Base-by-base conservation (phyloP, 2,329 filamentous ascomycete genomes). In the Parastagonospora nodorum region DNA sequence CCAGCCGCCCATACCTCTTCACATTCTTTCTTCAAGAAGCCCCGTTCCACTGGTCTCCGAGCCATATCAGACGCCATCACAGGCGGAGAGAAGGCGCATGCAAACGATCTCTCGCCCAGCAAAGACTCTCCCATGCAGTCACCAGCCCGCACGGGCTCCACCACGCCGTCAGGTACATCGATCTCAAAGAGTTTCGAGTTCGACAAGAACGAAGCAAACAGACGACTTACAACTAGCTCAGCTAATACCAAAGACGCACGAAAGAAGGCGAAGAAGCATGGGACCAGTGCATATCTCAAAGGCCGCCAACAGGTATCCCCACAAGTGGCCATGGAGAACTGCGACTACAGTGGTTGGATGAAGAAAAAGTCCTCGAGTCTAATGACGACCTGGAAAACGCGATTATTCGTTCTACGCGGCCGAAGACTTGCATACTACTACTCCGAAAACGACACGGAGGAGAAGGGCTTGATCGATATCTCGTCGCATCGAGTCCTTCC, bases 271-370 rank as follows among this genome's bases (percentile, higher is more conserved):
- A 85, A 86, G 44, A 99, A 99, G 78, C 95, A 97, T 71, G 88
- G 91, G 50, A 99, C 94, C 0, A 97, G 92, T 66, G 94, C 94
- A 1, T 99, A 97, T 74, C 90, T 87, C 14, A 88, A 90, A 28
- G 94, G 94, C 0, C 77, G 97, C 35, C 83, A 89, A 62, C 92
- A 92, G 74, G 88, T 93, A 53, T 78, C 84, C 0, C 94, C 94
- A 0, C 81, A 86, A 48, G 90, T 96, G 69, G 92, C 93, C 53
- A 94, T 96, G 74, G 78, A 86, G 55, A 86, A 85, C 54, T 93
- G 91, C 48, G 93, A 99, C 68, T 97, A 96, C 72, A 93, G 88
- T 66, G 94, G 94, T 1, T 99, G 94, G 94, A 99, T 99, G 94
- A 97, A 94, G 80, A 99, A 99, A 82, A 92, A 95, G 75, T 96